Evolutionary conservation across 768 basidiomycete species (phyloP), one percentile per base, ranked within the genome.

Genomic region (Naganishia kalamii): DNA sequence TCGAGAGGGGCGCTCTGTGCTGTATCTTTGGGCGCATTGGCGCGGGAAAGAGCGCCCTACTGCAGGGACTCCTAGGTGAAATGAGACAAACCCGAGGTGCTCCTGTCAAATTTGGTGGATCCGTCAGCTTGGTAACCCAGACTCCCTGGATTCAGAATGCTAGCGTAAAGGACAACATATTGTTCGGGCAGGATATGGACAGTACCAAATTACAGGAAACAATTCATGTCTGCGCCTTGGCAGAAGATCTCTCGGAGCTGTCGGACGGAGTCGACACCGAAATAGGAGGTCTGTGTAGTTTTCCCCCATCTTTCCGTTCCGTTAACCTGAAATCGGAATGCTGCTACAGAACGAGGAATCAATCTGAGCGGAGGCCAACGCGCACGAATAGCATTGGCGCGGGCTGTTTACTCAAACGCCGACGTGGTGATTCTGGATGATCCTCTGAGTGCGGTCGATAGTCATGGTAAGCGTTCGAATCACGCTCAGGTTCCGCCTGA

Each of bases 301-400:
- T 23, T 17, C 15, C 15, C 0, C 29, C 29, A 29, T 12, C 10
- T n/a, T n/a, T n/a, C n/a, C n/a, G n/a, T n/a, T n/a, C n/a, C n/a
- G n/a, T 40, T n/a, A n/a, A n/a, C n/a, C n/a, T n/a, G n/a, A n/a
- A n/a, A n/a, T 4, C 52, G 11, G 17, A 3, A 40, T 25, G 27
- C 44, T 91, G 78, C 88, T 93, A 90, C 90, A 15, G 88, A 91
- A 77, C 86, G 86, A 72, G 89, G 88, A 0, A 74, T 80, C 46
- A 76, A 73, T 2, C 69, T 80, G 1, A 78, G 75, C 0, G 79
- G 74, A 2, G 77, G 75, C 12, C 78, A 77, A 54, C 67, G 73
- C 23, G 72, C 72, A 47, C 68, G 75, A 59, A 66, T 75, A 17
- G 73, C 71, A 37, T 52, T 77, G 12, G 74, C 73, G 11, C 67